Evolutionary conservation across 768 basidiomycete species (phyloP).

Genomic region (Podaxis rugospora): DNA sequence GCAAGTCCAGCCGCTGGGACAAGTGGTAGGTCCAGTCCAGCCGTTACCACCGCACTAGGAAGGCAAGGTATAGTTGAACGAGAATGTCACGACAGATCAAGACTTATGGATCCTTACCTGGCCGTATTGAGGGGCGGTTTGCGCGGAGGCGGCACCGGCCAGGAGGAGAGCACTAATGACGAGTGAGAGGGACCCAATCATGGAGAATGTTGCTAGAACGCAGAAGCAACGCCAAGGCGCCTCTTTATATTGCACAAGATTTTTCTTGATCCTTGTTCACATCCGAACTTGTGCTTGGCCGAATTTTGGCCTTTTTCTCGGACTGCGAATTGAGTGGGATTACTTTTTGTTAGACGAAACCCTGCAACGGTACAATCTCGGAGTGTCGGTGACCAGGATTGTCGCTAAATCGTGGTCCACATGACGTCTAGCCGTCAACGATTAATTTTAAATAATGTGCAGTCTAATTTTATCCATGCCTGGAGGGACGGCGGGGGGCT

Average conservation of each 20-base stretch:
- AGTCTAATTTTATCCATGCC: not conserved
- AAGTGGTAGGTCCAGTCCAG: slow-evolving; percentile 48
- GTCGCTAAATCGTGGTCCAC: slow-evolving; percentile 2
- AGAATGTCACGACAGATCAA: not conserved
- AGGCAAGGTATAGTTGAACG: not conserved
- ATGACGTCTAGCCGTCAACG: not conserved
- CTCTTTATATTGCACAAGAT: not conserved
- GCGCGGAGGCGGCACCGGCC: slow-evolving; percentile 16
- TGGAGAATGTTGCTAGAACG: not conserved
- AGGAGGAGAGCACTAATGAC: slow-evolving; percentile 8
- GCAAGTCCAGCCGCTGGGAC: slow-evolving; percentile 43
- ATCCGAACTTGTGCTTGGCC: not conserved
- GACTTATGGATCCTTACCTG: slow-evolving; percentile 23
- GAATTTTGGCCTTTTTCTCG: slow-evolving; percentile 12
- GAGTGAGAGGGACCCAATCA: slow-evolving; percentile 8
- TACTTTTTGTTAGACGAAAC: not conserved
- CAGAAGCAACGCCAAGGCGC: not conserved
- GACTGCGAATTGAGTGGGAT: not conserved
- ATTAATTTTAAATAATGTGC: not conserved
- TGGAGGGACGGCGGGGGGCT: not conserved
- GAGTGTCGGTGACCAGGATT: not conserved
- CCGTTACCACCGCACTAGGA: slow-evolving; percentile 48
- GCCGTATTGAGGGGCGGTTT: slow-evolving; percentile 28
- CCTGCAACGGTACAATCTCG: slow-evolving; percentile 3
- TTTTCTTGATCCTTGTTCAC: not conserved